phyloP scores from a whole-genome alignment of 2,329 filamentous ascomycete species.

The Beauveria sp. region DNA sequence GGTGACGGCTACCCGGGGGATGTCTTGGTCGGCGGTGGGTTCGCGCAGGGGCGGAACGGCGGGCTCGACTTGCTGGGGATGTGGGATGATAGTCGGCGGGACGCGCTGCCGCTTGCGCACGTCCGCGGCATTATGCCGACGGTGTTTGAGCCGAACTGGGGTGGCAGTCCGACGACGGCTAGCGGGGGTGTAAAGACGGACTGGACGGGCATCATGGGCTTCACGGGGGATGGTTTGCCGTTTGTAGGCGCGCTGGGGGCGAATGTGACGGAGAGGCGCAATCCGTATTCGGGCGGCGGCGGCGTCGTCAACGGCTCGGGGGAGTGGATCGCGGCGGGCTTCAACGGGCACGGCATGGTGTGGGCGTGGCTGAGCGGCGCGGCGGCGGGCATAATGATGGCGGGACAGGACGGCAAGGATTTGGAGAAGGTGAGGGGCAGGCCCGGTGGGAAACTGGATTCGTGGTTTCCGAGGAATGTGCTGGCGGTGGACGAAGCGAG shows the following conservation, averaged over 20 bases:
- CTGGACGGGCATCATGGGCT: slow-evolving; percentile 44
- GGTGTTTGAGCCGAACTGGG: slow-evolving; percentile 34
- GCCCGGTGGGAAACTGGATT: slow-evolving; percentile 26
- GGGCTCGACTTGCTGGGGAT: slow-evolving; percentile 36
- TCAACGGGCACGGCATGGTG: slow-evolving; percentile 45
- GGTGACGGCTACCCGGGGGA: slow-evolving; percentile 29
- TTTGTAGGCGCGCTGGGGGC: slow-evolving; percentile 37
- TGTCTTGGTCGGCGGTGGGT: slow-evolving; percentile 48
- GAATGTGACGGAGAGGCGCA: slow-evolving; percentile 12
- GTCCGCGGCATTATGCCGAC: slow-evolving; percentile 34
- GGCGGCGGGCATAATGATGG: slow-evolving; percentile 39
- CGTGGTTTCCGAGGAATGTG: slow-evolving; percentile 35
- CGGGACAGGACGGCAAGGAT: slow-evolving; percentile 27
- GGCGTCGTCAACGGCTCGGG: slow-evolving; percentile 17
- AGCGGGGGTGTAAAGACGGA: slow-evolving; percentile 24
- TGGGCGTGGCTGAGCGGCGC: slow-evolving; percentile 45
- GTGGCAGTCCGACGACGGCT: slow-evolving; percentile 13
- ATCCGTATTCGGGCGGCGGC: slow-evolving; percentile 1
- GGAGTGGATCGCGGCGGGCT: slow-evolving; percentile 47
- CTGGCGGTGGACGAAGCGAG: slow-evolving; percentile 24
- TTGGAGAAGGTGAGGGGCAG: slow-evolving; percentile 24
- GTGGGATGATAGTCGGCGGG: slow-evolving; percentile 36
- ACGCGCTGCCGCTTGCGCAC: slow-evolving; percentile 31
- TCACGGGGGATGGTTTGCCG: slow-evolving; percentile 41
- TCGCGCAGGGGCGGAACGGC: slow-evolving; percentile 37